A percentile compares a stretch with the other conserved stretches of the same genome.
These are phyloP conservation scores for Globisporangium alternatum DNA, from an alignment of 352 stramenopile species.

Conservation along the genomic window DNA sequence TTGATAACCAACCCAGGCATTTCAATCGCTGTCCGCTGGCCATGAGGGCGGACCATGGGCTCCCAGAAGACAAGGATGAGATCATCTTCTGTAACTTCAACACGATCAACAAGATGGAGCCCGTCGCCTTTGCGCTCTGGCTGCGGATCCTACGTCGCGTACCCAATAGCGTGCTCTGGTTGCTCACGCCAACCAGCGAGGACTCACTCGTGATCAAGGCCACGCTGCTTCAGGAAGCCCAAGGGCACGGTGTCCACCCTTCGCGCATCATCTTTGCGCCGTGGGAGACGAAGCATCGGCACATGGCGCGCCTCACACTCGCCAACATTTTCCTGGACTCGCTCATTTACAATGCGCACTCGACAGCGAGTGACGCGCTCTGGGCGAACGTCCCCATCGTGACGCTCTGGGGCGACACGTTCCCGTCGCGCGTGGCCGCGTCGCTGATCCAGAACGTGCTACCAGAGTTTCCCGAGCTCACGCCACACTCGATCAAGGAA, in stretches of 20 bases:
- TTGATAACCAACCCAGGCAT: neutral
- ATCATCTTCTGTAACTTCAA: constrained; percentile 93
- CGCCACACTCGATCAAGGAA: constrained; percentile 56
- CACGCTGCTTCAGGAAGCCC: constrained; percentile 57
- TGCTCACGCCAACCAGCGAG: constrained; percentile 48
- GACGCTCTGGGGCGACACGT: constrained; percentile 74
- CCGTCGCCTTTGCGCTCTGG: constrained; percentile 84
- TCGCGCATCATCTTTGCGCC: constrained; percentile 68
- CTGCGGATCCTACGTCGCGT: constrained; percentile 86
- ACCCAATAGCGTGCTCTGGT: constrained; percentile 82
- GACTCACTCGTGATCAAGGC: constrained; percentile 25
- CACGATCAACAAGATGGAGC: constrained; percentile 94
- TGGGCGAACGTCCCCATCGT: constrained; percentile 89
- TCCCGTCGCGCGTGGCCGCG: constrained; percentile 68
- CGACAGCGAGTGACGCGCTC: constrained; percentile 89
- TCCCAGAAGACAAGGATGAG: constrained; percentile 23
- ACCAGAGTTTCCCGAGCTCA: constrained; percentile 24
- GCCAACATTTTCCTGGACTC: constrained; percentile 95
- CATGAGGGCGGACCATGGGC: constrained; percentile 22
- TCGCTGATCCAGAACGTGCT: constrained; percentile 50
- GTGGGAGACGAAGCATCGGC: constrained; percentile 52
- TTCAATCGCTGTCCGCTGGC: constrained; percentile 17
- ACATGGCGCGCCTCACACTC: constrained; percentile 76
- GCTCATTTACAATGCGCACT: constrained; percentile 95
- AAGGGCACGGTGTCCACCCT: constrained; percentile 55